Conservation (phyloP, 108 stramenopile species). For the Nannochloropsis gaditana region DNA sequence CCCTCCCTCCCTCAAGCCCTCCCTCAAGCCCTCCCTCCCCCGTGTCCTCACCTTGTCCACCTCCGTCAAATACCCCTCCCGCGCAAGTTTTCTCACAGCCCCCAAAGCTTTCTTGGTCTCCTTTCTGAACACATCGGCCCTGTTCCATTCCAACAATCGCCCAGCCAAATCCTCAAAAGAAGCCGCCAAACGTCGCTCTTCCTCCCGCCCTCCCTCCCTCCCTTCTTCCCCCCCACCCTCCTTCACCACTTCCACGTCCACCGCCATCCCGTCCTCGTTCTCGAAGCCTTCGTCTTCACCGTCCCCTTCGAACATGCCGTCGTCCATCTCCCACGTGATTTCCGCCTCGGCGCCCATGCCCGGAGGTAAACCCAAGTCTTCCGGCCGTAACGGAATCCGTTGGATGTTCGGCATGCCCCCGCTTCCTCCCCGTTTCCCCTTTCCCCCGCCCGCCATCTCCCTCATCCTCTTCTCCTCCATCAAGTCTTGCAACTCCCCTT, state of each 20-base stretch:
- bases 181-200: neutral
- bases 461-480: conserved; percentile 3
- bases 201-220: neutral
- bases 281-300: neutral
- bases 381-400: neutral
- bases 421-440: neutral
- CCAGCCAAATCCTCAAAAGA: neutral
- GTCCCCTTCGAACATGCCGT: neutral
- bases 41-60: neutral
- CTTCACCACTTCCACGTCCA: neutral
- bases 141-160: neutral
- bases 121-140: neutral
- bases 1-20: neutral
- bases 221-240: neutral
- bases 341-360: neutral
- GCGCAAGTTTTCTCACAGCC: neutral
- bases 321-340: neutral
- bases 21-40: neutral
- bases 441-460: neutral
- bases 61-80: neutral
- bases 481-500: neutral
- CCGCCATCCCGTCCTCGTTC: neutral
- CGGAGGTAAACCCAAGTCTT: neutral
- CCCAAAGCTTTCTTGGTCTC: neutral
- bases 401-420: neutral